Percentiles rank a stretch among this genome's conserved stretches.
Conservation (phyloP, 176 grass and related monocot species). For the Saccharum officinarum region DNA sequence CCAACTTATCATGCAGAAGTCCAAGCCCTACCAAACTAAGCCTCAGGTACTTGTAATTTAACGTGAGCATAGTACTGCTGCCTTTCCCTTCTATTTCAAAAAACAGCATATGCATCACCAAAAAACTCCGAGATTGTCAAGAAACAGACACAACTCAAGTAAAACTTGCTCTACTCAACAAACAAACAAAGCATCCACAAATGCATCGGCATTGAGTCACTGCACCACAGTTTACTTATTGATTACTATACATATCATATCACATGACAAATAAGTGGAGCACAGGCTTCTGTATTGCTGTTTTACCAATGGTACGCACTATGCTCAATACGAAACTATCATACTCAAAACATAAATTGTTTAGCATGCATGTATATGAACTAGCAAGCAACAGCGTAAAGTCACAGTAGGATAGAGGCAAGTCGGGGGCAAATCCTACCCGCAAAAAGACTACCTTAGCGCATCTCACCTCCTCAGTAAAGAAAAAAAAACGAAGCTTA, state of each 20-base stretch:
- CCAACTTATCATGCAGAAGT: background rate
- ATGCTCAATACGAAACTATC: background rate
- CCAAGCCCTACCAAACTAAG: background rate
- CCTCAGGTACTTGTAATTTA: background rate
- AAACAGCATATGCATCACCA: background rate
- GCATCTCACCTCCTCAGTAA: too few species aligned
- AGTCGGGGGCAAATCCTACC: background rate
- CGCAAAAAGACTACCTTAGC: background rate
- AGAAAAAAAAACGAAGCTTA: background rate
- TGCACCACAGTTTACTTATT: background rate
- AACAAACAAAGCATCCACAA: background rate
- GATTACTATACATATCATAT: background rate
- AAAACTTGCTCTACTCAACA: conserved; percentile 16
- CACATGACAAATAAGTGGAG: background rate
- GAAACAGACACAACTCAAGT: background rate
- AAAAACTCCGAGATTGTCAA: background rate
- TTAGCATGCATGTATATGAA: background rate
- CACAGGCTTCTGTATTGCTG: background rate
- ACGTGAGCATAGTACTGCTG: background rate
- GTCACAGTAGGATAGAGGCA: background rate
- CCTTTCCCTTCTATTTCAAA: background rate
- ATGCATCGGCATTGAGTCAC: background rate
- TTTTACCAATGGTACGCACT: background rate
- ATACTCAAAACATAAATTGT: background rate
- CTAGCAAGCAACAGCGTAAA: background rate